Base-by-base conservation (phyloP, 1,284 basidiomycete genomes). In the Moesziomyces sp. region DNA sequence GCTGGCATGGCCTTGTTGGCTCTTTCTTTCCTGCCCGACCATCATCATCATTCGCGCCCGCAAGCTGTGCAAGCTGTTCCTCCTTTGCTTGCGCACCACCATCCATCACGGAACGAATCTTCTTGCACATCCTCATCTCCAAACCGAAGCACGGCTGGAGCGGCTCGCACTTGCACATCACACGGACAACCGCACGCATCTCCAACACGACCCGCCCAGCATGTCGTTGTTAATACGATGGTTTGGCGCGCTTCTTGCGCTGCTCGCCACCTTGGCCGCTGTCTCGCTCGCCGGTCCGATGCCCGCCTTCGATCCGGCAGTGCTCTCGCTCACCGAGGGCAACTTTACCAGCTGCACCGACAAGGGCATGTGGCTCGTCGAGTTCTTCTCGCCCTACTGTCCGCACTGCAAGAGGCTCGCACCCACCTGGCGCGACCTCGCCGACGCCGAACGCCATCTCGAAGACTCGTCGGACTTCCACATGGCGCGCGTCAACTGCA, bases 401-500 rank as follows among this genome's bases (percentile, higher is more conserved):
- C 82, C 83, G 13, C 92, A 94, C 80, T 94, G 93, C 84, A 87
- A 87, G 43, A 77, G 84, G 0, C 93, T 94, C 72, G 89, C 90
- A 5, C 92, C 94, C 0, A 93, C 90, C 35, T 98, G 94, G 93
- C 87, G 89, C 46, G 85, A 90, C 51, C 86, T 97, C 1, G 86
- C 85, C 3, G 82, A 85, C 44, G 71, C 77, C 16, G 73, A 65
- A 3, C 43, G 49, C 14, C 71, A 74, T 40, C 62, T 74, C 43
- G 35, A 65, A 18, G 71, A 74, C 45, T 74, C 71, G 26, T 78
- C 75, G 35, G 67, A 80, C 24, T 74, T 82, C 38, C 69, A 68
- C 47, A 64, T 83, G 42, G 80, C 79, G 13, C 74, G 80, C 38
- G 79, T 83, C 52, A 72, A 83, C 58, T 83, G 82, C 51, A 55